phyloP scores from a whole-genome alignment of 805 yeast species.

The Vanderwaltozyma polyspora region DNA sequence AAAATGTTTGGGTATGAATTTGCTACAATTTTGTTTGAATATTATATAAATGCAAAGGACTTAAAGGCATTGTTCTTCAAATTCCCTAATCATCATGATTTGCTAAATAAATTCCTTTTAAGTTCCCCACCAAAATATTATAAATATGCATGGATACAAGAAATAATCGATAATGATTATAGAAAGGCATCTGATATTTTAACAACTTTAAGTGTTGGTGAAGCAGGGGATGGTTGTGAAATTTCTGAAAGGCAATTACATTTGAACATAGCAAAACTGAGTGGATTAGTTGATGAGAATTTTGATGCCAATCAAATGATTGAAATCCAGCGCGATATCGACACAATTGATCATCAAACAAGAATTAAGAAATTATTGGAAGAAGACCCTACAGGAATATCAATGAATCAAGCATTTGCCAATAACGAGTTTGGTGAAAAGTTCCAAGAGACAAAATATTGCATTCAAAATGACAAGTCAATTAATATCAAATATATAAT shows the following conservation, averaged over 20 bases:
- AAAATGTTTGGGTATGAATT: conserved; percentile 55
- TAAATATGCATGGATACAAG: conserved; percentile 62
- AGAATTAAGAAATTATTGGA: conserved; percentile 13
- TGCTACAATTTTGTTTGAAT: conserved; percentile 51
- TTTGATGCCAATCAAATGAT: conserved; percentile 12
- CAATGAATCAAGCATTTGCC: conserved; percentile 16
- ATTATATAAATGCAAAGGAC: conserved; percentile 43
- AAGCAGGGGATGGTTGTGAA: conserved; percentile 28
- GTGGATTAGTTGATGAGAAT: conserved; percentile 37
- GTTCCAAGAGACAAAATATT: conserved; percentile 14
- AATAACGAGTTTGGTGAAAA: conserved; percentile 15
- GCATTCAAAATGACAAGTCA: conserved; percentile 25
- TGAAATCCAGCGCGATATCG: conserved; percentile 41
- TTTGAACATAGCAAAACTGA: conserved; percentile 61
- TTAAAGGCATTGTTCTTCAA: conserved; percentile 43
- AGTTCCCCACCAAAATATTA: conserved; percentile 34
- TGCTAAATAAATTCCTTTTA: conserved; percentile 41
- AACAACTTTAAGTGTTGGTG: conserved; percentile 33
- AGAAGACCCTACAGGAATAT: no score
- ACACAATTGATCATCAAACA: conserved; percentile 31
- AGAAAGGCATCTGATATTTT: conserved; percentile 40
- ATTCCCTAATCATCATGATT: conserved; percentile 41
- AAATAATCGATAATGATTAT: conserved; percentile 42
- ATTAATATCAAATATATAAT: conserved; percentile 38
- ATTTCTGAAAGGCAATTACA: conserved; percentile 35